Evolutionary conservation across 176 grass and related monocot genomes (phyloP).

Genomic region (Saccharum spontaneum): DNA sequence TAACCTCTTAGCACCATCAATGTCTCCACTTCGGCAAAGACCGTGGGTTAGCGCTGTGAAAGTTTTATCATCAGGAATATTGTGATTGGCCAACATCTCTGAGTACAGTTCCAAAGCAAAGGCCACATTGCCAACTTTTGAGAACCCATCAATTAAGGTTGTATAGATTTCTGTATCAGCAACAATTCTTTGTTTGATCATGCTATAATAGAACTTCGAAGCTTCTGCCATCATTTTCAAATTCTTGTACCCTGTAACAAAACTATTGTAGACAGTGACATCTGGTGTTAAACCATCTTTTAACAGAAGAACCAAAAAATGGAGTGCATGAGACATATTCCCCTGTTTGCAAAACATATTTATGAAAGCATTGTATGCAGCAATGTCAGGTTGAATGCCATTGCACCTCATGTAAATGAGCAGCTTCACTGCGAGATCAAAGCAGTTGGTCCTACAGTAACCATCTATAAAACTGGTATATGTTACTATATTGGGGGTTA

Average conservation of each 20-base stretch:
- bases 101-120: conserved; percentile 67
- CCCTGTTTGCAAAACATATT: conserved; percentile 59
- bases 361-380: conserved; percentile 61
- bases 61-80: conserved; percentile 73
- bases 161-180: conserved; percentile 68
- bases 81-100: conserved; percentile 65
- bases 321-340: conserved; percentile 67
- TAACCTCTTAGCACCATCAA: conserved; percentile 63
- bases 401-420: conserved; percentile 59
- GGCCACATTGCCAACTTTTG: conserved; percentile 62
- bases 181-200: conserved; percentile 59
- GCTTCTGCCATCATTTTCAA: conserved; percentile 65
- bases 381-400: conserved; percentile 52
- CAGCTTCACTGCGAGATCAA: conserved; percentile 75
- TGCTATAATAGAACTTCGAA: conserved; percentile 54
- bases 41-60: conserved; percentile 71
- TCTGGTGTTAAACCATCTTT: conserved; percentile 64
- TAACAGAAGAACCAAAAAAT: conserved; percentile 58
- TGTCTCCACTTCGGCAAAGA: conserved; percentile 66
- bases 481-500: conserved; percentile 60
- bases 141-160: conserved; percentile 83
- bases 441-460: conserved; percentile 64
- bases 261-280: conserved; percentile 64
- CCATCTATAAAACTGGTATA: conserved; percentile 86
- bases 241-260: conserved; percentile 77